Conservation (phyloP, 176 grass and related monocot species). For the Tillandsia fasciculata region DNA sequence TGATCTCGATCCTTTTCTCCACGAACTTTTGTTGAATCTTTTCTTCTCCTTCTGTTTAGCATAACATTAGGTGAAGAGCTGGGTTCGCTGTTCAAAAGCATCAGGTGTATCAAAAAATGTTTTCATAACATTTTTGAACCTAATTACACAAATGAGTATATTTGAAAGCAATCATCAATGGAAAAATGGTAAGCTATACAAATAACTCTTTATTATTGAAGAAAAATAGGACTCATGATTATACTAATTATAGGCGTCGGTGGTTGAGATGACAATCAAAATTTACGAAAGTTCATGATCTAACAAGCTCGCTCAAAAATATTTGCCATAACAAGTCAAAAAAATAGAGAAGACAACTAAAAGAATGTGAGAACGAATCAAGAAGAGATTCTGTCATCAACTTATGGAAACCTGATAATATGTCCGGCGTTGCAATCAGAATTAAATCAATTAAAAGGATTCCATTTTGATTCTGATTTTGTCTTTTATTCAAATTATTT, state of each 20-base stretch:
- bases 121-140: neutral
- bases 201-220: neutral
- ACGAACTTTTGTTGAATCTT: constrained; percentile 32
- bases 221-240: neutral
- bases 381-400: no score
- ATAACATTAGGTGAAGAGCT: constrained; percentile 30
- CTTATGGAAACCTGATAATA: no score
- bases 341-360: no score
- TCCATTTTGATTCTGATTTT: no score
- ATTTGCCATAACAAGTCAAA: no score
- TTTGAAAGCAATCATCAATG: neutral
- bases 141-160: neutral
- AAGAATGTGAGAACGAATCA: no score
- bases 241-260: neutral
- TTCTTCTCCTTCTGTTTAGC: constrained; percentile 91
- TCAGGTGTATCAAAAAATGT: neutral
- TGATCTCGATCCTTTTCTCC: constrained; percentile 32
- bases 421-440: no score
- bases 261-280: neutral
- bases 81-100: constrained; percentile 47
- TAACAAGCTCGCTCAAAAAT: no score
- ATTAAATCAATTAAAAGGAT: no score
- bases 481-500: no score
- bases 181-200: neutral
- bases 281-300: neutral